Conservation (phyloP, 2,329 filamentous ascomycete species). For the Graphilbum sp. region DNA sequence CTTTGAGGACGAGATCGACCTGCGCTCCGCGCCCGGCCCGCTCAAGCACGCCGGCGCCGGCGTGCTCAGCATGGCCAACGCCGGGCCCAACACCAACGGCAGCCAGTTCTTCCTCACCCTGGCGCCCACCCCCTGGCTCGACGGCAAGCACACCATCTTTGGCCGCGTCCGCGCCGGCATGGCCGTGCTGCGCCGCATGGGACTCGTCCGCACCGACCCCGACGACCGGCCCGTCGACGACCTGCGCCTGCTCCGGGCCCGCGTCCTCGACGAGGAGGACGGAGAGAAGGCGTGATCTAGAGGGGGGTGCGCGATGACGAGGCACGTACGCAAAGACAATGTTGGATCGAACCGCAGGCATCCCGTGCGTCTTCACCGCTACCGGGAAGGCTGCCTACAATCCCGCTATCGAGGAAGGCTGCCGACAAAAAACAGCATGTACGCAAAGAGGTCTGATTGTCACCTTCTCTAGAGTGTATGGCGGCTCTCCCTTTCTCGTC, state of each 20-base stretch:
- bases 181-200: conserved; percentile 73
- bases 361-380: no score
- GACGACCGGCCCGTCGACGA: conserved; percentile 73
- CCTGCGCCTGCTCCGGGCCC: conserved; percentile 62
- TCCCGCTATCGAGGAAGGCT: no score
- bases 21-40: conserved; percentile 23
- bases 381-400: no score
- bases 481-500: no score
- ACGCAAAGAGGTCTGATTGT: no score
- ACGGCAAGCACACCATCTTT: conserved; percentile 95
- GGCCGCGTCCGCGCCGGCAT: conserved; percentile 76
- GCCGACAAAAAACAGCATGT: no score
- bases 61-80: conserved; percentile 92
- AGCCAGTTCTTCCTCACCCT: conserved; percentile 94
- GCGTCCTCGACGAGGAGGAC: conserved; percentile 36
- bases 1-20: conserved; percentile 76
- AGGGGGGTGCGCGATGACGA: no score
- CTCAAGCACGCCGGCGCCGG: conserved; percentile 89
- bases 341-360: no score
- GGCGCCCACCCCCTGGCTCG: conserved; percentile 87
- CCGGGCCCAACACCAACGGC: conserved; percentile 82
- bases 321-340: neutral
- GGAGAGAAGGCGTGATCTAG: neutral
- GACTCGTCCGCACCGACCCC: conserved; percentile 63
- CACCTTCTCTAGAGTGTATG: no score